phyloP scores from a whole-genome alignment of 805 yeast genomes.

The Metschnikowia gelsemii region DNA sequence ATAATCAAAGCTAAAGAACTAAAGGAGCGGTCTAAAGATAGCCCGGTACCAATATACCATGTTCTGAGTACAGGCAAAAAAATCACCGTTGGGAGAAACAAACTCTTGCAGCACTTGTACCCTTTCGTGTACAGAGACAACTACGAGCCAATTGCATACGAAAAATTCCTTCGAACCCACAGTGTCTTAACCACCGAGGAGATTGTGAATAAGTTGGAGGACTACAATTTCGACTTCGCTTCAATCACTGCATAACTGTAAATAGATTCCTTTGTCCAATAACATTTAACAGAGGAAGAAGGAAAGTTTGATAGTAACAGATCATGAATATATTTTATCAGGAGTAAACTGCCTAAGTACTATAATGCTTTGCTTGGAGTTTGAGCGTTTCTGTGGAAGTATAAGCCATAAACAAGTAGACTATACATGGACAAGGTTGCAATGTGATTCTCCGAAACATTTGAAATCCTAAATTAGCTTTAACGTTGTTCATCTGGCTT shows the following conservation, averaged over 20 bases:
- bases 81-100: slow-evolving; percentile 64
- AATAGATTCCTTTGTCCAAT: slow-evolving; percentile 6
- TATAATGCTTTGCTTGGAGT: no score
- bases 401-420: no score
- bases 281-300: neutral
- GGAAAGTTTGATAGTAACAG: neutral
- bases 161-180: slow-evolving; percentile 46
- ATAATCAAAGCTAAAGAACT: slow-evolving; percentile 51
- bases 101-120: slow-evolving; percentile 54
- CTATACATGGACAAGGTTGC: no score
- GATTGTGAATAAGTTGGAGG: slow-evolving; percentile 50
- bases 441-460: no score
- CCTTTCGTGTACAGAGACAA: slow-evolving; percentile 47
- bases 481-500: no score
- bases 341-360: no score
- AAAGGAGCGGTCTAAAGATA: slow-evolving; percentile 36
- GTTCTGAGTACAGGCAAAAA: slow-evolving; percentile 42
- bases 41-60: slow-evolving; percentile 46
- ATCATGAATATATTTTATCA: neutral
- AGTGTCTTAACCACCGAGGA: slow-evolving; percentile 47
- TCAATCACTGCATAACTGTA: slow-evolving; percentile 22
- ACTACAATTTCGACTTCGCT: slow-evolving; percentile 40
- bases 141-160: slow-evolving; percentile 46
- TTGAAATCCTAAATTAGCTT: no score
- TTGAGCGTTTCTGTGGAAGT: no score